Evolutionary conservation across 176 grass and related monocot genomes (phyloP).

Genomic region (Juncus inflexus): DNA sequence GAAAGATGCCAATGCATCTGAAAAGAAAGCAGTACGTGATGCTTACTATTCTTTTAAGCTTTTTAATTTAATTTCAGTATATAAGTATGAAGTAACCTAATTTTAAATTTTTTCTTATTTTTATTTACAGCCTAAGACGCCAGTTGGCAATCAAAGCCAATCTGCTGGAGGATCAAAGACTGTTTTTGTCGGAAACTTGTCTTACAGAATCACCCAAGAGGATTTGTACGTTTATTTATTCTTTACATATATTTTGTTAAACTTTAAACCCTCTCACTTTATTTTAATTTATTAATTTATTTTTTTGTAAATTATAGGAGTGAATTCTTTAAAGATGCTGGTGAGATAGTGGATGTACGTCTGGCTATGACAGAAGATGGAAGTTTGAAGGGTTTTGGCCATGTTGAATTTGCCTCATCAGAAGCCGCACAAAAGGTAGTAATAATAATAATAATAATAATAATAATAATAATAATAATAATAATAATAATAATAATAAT

Average conservation of each 20-base stretch:
- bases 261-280: background rate
- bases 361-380: conserved; percentile 55
- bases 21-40: conserved; percentile 40
- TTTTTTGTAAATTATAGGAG: conserved; percentile 29
- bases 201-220: conserved; percentile 30
- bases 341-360: conserved; percentile 58
- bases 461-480: too few species aligned
- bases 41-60: conserved; percentile 2
- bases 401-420: conserved; percentile 59
- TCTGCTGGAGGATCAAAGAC: conserved; percentile 32
- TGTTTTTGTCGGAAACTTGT: conserved; percentile 59
- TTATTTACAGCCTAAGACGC: conserved; percentile 52
- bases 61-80: conserved; percentile 8
- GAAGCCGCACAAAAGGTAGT: conserved; percentile 63
- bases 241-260: background rate
- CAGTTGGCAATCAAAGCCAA: conserved; percentile 40
- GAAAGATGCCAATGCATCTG: conserved; percentile 33
- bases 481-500: too few species aligned
- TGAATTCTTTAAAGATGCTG: conserved; percentile 57
- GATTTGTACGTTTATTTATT: conserved; percentile 41
- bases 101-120: too few species aligned
- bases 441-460: background rate
- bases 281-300: background rate
- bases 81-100: background rate
- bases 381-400: conserved; percentile 44